Evolutionary conservation across 371 early-diverging fungal species (phyloP).

Genomic region (Circinella umbellata): DNA sequence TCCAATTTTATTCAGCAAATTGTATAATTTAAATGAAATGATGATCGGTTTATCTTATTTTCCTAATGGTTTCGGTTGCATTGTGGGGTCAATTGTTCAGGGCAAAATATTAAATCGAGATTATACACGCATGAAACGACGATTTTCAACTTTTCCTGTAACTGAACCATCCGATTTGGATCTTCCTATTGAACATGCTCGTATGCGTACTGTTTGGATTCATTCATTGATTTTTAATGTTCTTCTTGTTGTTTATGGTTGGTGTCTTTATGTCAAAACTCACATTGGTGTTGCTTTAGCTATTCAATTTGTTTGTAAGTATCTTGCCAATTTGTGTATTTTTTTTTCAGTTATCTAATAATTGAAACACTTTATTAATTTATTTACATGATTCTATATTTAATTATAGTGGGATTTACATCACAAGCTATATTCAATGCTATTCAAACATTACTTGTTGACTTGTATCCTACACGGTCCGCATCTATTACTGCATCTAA

Average conservation of each 20-base stretch:
- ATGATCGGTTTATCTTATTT: constrained; percentile 27
- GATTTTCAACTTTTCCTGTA: constrained; percentile 3
- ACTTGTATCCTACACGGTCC: constrained; percentile 44
- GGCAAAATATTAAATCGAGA: constrained; percentile 31
- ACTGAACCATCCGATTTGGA: constrained; percentile 18
- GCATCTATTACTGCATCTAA: constrained; percentile 50
- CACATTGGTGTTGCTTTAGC: constrained; percentile 31
- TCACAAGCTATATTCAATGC: constrained; percentile 40
- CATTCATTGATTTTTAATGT: constrained; percentile 38
- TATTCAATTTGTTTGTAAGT: constrained; percentile 41
- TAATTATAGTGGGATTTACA: constrained; percentile 35
- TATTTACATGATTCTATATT: too few relatives aligned
- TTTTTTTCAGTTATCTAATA: too few relatives aligned
- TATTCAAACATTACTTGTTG: constrained; percentile 45
- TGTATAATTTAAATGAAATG: constrained; percentile 24
- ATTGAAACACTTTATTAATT: too few relatives aligned
- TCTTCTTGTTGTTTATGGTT: constrained; percentile 41
- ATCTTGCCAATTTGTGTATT: background rate
- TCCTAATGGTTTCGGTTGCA: constrained; percentile 26
- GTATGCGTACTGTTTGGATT: constrained; percentile 41
- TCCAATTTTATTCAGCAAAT: constrained; percentile 26
- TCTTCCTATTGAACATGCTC: constrained; percentile 39
- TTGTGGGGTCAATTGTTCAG: constrained; percentile 26
- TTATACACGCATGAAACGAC: constrained; percentile 16
- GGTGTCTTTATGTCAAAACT: constrained; percentile 36